phyloP scores from a whole-genome alignment of 2,329 filamentous ascomycete species.

The Coleophoma crateriformis region DNA sequence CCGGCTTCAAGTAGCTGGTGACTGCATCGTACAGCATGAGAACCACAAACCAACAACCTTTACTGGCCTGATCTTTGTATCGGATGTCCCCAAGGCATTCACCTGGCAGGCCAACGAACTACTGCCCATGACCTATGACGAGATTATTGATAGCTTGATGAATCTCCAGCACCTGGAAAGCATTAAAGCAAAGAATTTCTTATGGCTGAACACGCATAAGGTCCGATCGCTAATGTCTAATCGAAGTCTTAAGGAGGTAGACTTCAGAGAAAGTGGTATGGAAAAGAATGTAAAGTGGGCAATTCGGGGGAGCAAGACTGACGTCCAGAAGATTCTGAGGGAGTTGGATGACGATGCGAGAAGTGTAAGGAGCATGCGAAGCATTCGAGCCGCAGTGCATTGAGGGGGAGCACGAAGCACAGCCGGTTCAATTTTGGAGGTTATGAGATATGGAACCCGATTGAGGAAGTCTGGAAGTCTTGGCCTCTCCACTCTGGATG shows the following conservation, averaged over 20 bases:
- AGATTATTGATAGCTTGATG: constrained; percentile 9
- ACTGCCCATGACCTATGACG: constrained; percentile 7
- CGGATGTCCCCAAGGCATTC: constrained; percentile 8
- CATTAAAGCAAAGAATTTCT: constrained; percentile 7
- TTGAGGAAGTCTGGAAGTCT: too few species aligned
- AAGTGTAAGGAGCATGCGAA: not conserved
- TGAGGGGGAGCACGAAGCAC: not conserved
- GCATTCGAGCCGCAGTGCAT: not conserved
- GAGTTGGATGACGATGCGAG: constrained; percentile 4
- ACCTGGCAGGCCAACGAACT: constrained; percentile 7
- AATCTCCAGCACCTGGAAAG: constrained; percentile 7
- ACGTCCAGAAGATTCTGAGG: constrained; percentile 6
- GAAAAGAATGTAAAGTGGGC: constrained; percentile 11
- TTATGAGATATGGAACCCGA: not conserved
- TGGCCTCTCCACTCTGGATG: not conserved
- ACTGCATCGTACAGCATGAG: constrained; percentile 8
- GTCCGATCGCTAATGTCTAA: constrained; percentile 2
- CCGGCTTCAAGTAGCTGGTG: constrained; percentile 10
- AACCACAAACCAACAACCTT: constrained; percentile 1
- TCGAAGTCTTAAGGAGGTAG: constrained; percentile 5
- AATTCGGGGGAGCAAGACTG: constrained; percentile 8
- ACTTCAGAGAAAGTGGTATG: constrained; percentile 16
- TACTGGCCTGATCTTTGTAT: constrained; percentile 6
- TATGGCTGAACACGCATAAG: constrained; percentile 9
- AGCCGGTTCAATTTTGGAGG: not conserved